phyloP scores from a whole-genome alignment of 371 early-diverging fungal species.

The Apophysomyces sp. region DNA sequence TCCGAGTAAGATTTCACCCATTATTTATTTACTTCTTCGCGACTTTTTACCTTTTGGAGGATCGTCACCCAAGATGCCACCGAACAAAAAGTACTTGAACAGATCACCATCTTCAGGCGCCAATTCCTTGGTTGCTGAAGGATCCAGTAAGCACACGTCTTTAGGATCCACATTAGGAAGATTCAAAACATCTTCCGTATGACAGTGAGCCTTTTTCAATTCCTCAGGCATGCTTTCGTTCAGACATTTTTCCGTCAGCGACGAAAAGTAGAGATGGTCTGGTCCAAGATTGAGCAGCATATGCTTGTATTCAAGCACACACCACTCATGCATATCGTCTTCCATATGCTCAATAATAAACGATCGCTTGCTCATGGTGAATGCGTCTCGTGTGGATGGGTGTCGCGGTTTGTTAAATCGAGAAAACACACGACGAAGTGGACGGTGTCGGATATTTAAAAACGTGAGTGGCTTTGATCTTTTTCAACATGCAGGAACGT shows the following conservation, averaged over 20 bases:
- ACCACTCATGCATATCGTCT: conserved; percentile 74
- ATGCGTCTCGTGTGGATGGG: background rate
- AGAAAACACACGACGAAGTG: background rate
- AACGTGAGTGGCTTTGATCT: too few species aligned
- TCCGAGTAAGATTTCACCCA: background rate
- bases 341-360: conserved; percentile 84
- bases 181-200: conserved; percentile 58
- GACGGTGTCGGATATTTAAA: too few species aligned
- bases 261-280: conserved; percentile 60
- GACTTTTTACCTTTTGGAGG: conserved; percentile 65
- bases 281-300: conserved; percentile 64
- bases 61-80: conserved; percentile 77
- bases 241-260: conserved; percentile 52
- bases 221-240: conserved; percentile 52
- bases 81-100: conserved; percentile 78
- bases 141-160: conserved; percentile 77
- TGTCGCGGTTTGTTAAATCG: background rate
- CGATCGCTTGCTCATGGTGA: conserved; percentile 6
- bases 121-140: conserved; percentile 57
- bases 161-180: conserved; percentile 56
- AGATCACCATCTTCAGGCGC: conserved; percentile 67
- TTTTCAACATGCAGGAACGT: background rate
- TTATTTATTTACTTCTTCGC: background rate
- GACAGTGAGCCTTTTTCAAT: conserved; percentile 55
- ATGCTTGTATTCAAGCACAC: conserved; percentile 74